These are phyloP conservation scores for Cladosporium cucumerinum DNA, from an alignment of 2,329 filamentous ascomycete genomes.

Conservation along the genomic window DNA sequence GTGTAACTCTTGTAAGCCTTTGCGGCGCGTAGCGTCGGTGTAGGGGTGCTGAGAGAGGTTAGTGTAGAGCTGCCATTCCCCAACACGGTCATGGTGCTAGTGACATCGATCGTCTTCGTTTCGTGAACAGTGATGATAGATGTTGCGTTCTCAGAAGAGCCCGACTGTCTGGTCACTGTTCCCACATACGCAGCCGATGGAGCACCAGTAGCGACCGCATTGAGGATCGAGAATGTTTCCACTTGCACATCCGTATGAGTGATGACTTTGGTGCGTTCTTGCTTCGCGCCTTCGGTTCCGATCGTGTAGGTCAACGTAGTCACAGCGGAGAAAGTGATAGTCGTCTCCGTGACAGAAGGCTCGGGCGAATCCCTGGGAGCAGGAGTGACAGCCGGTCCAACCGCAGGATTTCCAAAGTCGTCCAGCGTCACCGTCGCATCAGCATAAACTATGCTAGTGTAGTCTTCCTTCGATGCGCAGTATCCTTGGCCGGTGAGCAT, in stretches of 20 bases:
- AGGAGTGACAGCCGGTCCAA: constrained; percentile 10
- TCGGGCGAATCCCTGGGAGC: background rate
- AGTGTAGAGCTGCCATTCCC: constrained; percentile 15
- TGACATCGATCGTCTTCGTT: constrained; percentile 15
- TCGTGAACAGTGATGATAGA: constrained; percentile 17
- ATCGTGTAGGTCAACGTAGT: constrained; percentile 17
- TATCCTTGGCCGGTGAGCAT: constrained; percentile 21
- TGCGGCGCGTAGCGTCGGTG: constrained; percentile 4
- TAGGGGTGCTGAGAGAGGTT: constrained; percentile 9
- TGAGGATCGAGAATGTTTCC: constrained; percentile 18
- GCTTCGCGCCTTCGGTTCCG: constrained; percentile 13
- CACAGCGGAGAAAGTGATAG: constrained; percentile 4
- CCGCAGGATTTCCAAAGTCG: constrained; percentile 9
- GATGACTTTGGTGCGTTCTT: constrained; percentile 16
- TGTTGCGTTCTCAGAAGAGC: constrained; percentile 2
- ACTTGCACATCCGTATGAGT: constrained; percentile 19
- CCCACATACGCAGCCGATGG: constrained; percentile 15
- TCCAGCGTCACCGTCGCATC: constrained; percentile 15
- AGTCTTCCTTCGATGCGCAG: constrained; percentile 15
- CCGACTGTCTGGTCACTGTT: background rate
- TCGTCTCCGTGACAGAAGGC: constrained; percentile 2
- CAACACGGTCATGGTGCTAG: constrained; percentile 16
- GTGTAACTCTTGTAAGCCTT: constrained; percentile 24
- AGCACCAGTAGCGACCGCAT: constrained; percentile 14
- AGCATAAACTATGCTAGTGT: constrained; percentile 9